phyloP scores from a whole-genome alignment of 371 early-diverging fungal genomes.

The Mucor indicus region DNA sequence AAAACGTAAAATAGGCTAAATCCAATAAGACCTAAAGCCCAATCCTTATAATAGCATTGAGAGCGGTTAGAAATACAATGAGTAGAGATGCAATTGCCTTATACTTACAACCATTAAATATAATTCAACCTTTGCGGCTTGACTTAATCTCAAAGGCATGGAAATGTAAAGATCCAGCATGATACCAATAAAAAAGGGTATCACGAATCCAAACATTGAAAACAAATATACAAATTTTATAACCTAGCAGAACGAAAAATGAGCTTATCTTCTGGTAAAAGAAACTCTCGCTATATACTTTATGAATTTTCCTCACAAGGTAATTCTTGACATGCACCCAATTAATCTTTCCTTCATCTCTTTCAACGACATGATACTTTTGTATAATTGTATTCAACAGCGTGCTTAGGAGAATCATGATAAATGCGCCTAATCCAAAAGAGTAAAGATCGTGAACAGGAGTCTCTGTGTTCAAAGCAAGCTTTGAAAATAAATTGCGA shows the following conservation, averaged over 20 bases:
- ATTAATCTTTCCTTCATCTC: background rate
- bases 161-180: slow-evolving; percentile 45
- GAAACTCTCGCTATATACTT: background rate
- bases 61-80: background rate
- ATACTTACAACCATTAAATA: slow-evolving; percentile 13
- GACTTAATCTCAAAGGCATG: slow-evolving; percentile 30
- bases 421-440: slow-evolving; percentile 21
- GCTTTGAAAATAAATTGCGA: slow-evolving; percentile 31
- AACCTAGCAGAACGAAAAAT: too few species aligned
- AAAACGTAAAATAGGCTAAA: slow-evolving; percentile 35
- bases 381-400: slow-evolving; percentile 12
- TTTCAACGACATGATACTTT: slow-evolving; percentile 5
- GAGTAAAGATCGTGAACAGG: slow-evolving; percentile 54
- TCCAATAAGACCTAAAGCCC: slow-evolving; percentile 46
- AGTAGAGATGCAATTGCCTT: slow-evolving; percentile 4
- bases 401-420: slow-evolving; percentile 16
- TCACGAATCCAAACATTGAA: slow-evolving; percentile 30
- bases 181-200: slow-evolving; percentile 47
- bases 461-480: slow-evolving; percentile 10
- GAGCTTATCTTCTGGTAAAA: too few species aligned
- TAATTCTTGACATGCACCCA: background rate
- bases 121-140: slow-evolving; percentile 16
- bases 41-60: slow-evolving; percentile 26
- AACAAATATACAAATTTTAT: slow-evolving; percentile 23
- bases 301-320: background rate